phyloP scores from a whole-genome alignment of 202 grass and related monocot species.

The Carex sylvatica region DNA sequence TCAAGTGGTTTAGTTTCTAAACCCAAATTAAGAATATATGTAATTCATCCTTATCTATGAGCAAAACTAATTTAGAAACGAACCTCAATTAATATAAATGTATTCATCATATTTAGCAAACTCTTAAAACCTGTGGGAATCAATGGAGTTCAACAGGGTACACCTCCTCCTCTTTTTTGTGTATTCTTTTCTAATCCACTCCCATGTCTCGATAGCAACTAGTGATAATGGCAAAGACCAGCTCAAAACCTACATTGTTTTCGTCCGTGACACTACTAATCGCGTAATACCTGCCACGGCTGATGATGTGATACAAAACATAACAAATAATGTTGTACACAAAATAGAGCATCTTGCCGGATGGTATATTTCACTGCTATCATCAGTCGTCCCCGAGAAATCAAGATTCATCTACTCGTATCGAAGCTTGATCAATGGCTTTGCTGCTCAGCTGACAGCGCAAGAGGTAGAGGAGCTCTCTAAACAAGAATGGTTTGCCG shows the following conservation, averaged over 20 bases:
- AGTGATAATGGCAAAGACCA: background rate
- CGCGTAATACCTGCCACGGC: background rate
- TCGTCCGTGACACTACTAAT: conserved; percentile 1
- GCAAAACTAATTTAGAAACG: background rate
- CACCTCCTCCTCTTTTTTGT: background rate
- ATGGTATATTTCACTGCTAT: conserved; percentile 11
- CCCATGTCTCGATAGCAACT: conserved; percentile 1
- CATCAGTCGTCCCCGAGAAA: background rate
- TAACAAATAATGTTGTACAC: conserved; percentile 1
- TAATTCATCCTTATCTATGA: conserved; percentile 11
- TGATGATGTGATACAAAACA: background rate
- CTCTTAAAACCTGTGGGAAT: background rate
- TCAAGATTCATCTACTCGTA: conserved; percentile 37
- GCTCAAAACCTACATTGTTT: conserved; percentile 19
- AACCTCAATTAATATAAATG: background rate
- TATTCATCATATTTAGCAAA: background rate
- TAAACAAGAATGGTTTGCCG: conserved; percentile 21
- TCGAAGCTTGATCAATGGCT: conserved; percentile 26
- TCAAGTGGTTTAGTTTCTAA: conserved; percentile 9
- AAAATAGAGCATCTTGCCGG: conserved; percentile 10
- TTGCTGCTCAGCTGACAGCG: conserved; percentile 34
- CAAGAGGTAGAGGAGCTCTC: conserved; percentile 19
- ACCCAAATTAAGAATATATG: background rate
- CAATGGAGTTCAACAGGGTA: conserved; percentile 9
- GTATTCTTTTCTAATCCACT: conserved; percentile 10